Evolutionary conservation across 169 alveolate species (phyloP), one percentile per base, ranked within the genome.

Genomic region (Besnoitia besnoiti): DNA sequence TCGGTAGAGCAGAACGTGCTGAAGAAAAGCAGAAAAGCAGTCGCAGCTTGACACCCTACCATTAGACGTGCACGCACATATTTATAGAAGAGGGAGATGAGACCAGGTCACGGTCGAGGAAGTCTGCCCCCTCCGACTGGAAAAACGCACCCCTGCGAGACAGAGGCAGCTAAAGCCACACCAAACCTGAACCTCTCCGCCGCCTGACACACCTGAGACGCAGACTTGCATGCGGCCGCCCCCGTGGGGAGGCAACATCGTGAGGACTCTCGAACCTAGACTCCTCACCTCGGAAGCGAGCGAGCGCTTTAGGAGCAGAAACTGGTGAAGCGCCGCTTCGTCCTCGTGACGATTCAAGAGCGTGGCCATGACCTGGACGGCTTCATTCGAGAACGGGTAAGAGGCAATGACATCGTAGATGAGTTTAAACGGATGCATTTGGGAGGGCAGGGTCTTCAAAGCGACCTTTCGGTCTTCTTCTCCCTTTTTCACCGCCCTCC

Each of bases 321-420:
- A 77, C 0, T 35, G 87, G 33, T 44, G 50, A 0, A 77, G 40
- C 8, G 49, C 87, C 40, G 40, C 87, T 39, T 77, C 87, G 33
- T 77, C 87, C 21, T 77, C 87, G 55, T 42, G 59, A 0, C 87
- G 55, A 40, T 77, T 42, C 59, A 77, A 24, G 30, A 77, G 87
- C 7, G 87, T 27, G 35, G 87, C 55, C 87, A 77, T 77, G 50
- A 77, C 87, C 35, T 77, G 87, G 10, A 77, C 87, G 10, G 87
- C 87, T 21, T 77, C 87, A 37, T 77, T 19, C 21, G 87, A 77
- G 40, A 77, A 77, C 2, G 87, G 87, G 59, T 77, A 77, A 4
- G 61, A 42, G 37, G 59, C 87, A 40, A 77, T 37, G 55, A 77
- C 87, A 30, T 19, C 87, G 40, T 27, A 77, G 61, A 77, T 35